These are phyloP conservation scores for Agapanthus africanus DNA, from an alignment of 106 monocot genomes.

Conservation along the genomic window DNA sequence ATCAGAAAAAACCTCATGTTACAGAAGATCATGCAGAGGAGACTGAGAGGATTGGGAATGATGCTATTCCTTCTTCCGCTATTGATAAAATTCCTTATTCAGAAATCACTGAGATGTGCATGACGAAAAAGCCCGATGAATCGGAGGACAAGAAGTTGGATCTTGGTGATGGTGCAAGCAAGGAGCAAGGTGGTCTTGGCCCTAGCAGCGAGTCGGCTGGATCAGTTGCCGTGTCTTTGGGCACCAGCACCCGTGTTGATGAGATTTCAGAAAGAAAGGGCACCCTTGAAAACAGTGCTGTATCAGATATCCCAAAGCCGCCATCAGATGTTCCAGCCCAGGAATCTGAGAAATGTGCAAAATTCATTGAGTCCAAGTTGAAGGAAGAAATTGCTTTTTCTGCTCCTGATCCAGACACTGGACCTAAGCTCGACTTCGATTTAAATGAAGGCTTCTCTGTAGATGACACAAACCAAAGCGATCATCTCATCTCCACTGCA, in stretches of 20 bases:
- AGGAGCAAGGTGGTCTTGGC: neutral
- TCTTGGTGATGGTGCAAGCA: slow-evolving; percentile 1
- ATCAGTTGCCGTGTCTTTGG: neutral
- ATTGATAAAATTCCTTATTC: slow-evolving; percentile 4
- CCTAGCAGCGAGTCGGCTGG: slow-evolving; percentile 2
- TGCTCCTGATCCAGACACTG: slow-evolving; percentile 7
- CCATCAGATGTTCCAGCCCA: neutral
- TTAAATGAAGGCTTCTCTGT: slow-evolving; percentile 57
- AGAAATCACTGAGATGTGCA: slow-evolving; percentile 13
- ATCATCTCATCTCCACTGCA: slow-evolving; percentile 11
- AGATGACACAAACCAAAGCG: slow-evolving; percentile 37
- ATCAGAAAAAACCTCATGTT: neutral
- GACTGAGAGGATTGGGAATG: neutral
- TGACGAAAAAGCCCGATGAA: slow-evolving; percentile 10
- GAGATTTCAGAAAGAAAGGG: slow-evolving; percentile 16
- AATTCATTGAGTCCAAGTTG: slow-evolving; percentile 7
- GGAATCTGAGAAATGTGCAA: slow-evolving; percentile 10
- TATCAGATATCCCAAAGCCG: neutral
- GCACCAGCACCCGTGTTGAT: neutral
- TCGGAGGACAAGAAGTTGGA: slow-evolving; percentile 9
- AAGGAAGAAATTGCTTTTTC: slow-evolving; percentile 19
- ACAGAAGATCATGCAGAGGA: slow-evolving; percentile 3
- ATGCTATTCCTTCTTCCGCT: slow-evolving; percentile 11
- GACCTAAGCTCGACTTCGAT: slow-evolving; percentile 46
- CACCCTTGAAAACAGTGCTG: neutral